Evolutionary conservation across 1,284 basidiomycete species (phyloP).

Genomic region (Gastroboletus turbinatus): DNA sequence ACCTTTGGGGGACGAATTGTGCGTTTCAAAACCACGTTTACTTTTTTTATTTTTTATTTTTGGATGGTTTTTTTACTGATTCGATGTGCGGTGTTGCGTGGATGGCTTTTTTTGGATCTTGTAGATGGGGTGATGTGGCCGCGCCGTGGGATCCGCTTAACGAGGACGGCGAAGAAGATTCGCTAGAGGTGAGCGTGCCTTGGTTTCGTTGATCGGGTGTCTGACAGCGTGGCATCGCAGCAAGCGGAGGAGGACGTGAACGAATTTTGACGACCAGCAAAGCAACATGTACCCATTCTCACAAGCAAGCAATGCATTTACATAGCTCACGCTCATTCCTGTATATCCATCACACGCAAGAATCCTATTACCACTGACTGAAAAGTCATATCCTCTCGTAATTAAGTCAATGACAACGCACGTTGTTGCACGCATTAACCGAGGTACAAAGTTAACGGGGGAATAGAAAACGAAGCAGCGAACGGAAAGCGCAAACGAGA

Average conservation of each 20-base stretch:
- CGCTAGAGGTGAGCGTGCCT: conserved; percentile 8
- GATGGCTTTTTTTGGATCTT: too few species aligned
- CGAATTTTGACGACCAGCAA: background rate
- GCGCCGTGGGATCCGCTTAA: conserved; percentile 26
- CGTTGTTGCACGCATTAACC: conserved; percentile 2
- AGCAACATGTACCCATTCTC: background rate
- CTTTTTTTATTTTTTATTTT: background rate
- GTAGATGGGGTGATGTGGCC: conserved; percentile 22
- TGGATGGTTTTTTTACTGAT: background rate
- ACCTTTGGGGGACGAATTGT: conserved; percentile 5
- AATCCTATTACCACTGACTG: background rate
- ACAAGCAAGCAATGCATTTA: background rate
- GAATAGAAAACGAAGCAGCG: conserved; percentile 6
- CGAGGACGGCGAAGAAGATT: conserved; percentile 28
- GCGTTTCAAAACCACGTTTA: background rate
- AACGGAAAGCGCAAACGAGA: conserved; percentile 7
- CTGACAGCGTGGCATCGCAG: background rate
- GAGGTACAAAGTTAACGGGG: background rate
- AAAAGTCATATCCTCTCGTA: background rate
- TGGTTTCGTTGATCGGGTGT: background rate
- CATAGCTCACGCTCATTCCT: background rate
- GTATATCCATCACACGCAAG: background rate
- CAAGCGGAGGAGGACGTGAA: background rate
- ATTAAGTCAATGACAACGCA: conserved; percentile 7
- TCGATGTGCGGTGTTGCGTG: background rate